A percentile compares a stretch with the other conserved stretches of the same genome.
Conservation (phyloP, 2,329 filamentous ascomycete genomes). For the Conoideocrella luteorostrata region DNA sequence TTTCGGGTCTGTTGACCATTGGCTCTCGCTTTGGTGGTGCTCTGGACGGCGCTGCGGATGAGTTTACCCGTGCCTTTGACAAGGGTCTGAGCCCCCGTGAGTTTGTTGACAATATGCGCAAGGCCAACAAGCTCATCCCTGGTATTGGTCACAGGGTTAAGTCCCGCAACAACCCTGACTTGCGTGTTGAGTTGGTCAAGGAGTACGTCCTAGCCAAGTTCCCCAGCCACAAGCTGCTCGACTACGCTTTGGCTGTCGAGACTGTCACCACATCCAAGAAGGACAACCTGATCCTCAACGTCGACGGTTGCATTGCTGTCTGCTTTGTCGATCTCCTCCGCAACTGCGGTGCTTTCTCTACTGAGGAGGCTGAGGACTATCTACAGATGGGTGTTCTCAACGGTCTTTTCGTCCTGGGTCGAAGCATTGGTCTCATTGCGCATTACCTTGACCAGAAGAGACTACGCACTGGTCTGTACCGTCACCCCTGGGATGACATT, state of each 20-base stretch:
- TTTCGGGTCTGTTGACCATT: constrained; percentile 95
- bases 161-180: constrained; percentile 99
- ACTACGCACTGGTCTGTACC: constrained; percentile 95
- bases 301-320: constrained; percentile 95
- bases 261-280: constrained; percentile 99
- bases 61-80: constrained; percentile 97
- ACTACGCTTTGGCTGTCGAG: constrained; percentile 97
- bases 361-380: constrained; percentile 98
- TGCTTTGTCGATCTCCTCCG: constrained; percentile 97
- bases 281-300: constrained; percentile 99
- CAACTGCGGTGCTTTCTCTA: constrained; percentile 94
- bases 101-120: constrained; percentile 98
- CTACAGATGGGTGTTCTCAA: constrained; percentile 98
- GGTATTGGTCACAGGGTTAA: constrained; percentile 99
- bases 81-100: constrained; percentile 97
- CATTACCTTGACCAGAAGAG: constrained; percentile 99
- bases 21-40: constrained; percentile 98
- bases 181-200: constrained; percentile 98
- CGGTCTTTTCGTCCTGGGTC: constrained; percentile 96
- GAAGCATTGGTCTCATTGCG: constrained; percentile 97
- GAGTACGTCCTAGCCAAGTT: constrained; percentile 98
- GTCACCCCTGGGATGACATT: constrained; percentile 98
- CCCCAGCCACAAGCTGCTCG: constrained; percentile 95
- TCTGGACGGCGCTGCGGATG: constrained; percentile 92
- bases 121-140: constrained; percentile 99